Percentiles rank a stretch among this genome's conserved stretches.
Evolutionary conservation across 768 basidiomycete species (phyloP).

Genomic region (Phlebiopsis gigantea): DNA sequence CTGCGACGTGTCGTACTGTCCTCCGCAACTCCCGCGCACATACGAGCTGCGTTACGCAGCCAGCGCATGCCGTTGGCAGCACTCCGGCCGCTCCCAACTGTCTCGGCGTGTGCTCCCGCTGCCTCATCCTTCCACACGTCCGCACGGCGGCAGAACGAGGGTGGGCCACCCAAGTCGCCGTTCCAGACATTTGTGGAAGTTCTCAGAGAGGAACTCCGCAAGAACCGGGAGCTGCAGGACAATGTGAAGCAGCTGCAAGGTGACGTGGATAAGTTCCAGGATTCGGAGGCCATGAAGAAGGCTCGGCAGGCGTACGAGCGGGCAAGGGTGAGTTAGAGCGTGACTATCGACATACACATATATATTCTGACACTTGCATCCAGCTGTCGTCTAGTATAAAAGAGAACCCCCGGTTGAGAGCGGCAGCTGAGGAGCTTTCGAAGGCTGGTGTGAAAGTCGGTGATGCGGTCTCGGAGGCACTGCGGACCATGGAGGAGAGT

Average conservation of each 20-base stretch:
- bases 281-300: constrained; percentile 92
- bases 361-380: background rate
- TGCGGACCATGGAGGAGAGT: constrained; percentile 92
- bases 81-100: constrained; percentile 27
- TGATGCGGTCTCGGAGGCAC: constrained; percentile 89
- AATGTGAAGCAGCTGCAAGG: constrained; percentile 97
- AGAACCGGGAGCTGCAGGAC: constrained; percentile 92
- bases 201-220: constrained; percentile 84
- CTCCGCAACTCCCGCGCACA: constrained; percentile 20
- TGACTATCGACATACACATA: background rate
- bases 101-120: constrained; percentile 11
- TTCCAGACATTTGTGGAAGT: constrained; percentile 97
- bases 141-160: constrained; percentile 49
- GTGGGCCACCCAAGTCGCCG: constrained; percentile 70
- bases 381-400: constrained; percentile 92
- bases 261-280: constrained; percentile 95
- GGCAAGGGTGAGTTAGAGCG: constrained; percentile 65
- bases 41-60: constrained; percentile 20
- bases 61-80: constrained; percentile 17
- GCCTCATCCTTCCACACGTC: constrained; percentile 56
- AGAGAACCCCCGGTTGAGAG: constrained; percentile 88
- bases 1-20: constrained; percentile 34
- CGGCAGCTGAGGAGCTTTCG: constrained; percentile 89
- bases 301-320: constrained; percentile 87
- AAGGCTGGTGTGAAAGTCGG: constrained; percentile 87